Evolutionary conservation across 495 filamentous ascomycete genomes (phyloP).

Genomic region (Aspergillus conjunctus): DNA sequence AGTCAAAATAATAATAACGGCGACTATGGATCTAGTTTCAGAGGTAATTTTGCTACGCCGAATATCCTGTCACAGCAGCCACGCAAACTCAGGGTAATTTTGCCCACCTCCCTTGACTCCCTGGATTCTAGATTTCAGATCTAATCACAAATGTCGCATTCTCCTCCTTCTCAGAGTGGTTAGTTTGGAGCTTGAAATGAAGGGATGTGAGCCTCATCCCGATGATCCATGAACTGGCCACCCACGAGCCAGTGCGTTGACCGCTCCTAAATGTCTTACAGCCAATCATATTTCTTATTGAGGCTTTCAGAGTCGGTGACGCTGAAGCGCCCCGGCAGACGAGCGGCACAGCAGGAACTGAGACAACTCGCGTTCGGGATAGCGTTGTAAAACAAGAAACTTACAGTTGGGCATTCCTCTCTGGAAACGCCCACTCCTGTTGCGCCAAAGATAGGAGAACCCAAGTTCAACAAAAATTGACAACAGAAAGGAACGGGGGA

Average conservation of each 20-base stretch:
- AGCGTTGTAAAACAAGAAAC: background rate
- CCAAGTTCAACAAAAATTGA: background rate
- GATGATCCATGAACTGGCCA: conserved; percentile 2
- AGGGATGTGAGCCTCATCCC: conserved; percentile 10
- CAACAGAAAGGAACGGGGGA: background rate
- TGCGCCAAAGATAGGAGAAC: background rate
- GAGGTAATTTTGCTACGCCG: background rate
- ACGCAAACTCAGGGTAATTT: background rate
- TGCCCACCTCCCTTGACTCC: background rate
- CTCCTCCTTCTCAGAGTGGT: background rate
- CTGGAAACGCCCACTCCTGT: background rate
- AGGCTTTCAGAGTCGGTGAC: conserved; percentile 9
- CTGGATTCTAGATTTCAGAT: background rate
- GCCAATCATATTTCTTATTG: conserved; percentile 2
- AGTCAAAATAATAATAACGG: background rate
- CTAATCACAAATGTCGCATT: background rate
- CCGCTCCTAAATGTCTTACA: conserved; percentile 4
- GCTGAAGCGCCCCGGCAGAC: background rate
- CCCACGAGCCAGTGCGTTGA: background rate
- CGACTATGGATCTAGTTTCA: background rate
- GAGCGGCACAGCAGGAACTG: background rate
- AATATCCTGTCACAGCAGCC: background rate
- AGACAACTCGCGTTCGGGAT: background rate
- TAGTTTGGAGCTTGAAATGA: background rate
- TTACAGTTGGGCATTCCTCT: background rate